A percentile compares a stretch with the other conserved stretches of the same genome.
Evolutionary conservation across 768 basidiomycete genomes (phyloP).

Genomic region (Termitomyces sp.): DNA sequence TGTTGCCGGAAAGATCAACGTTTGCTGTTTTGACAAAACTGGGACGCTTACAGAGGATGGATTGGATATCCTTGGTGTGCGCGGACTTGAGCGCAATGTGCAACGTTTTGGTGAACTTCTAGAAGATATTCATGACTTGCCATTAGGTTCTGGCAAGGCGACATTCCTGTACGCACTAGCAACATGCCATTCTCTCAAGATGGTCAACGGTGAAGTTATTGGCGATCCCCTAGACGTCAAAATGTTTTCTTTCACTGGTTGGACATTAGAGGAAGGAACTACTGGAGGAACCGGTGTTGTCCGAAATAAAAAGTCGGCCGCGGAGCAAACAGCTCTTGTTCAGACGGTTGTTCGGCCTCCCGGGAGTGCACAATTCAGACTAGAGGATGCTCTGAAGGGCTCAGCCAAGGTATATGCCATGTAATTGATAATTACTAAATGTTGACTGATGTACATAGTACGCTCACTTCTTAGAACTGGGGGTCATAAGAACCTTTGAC

Average conservation of each 20-base stretch:
- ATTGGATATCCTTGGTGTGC: conserved; percentile 91
- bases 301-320: conserved; percentile 53
- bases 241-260: conserved; percentile 97
- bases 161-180: conserved; percentile 89
- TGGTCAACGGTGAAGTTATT: conserved; percentile 80
- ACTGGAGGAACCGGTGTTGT: conserved; percentile 65
- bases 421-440: not conserved
- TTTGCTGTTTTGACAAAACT: conserved; percentile 99
- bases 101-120: conserved; percentile 88
- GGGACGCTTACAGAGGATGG: conserved; percentile 98
- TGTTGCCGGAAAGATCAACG: conserved; percentile 91
- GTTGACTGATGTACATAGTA: conserved; percentile 44
- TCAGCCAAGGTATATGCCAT: conserved; percentile 63
- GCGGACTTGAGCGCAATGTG: conserved; percentile 70
- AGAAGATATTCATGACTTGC: conserved; percentile 81
- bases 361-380: conserved; percentile 81
- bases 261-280: conserved; percentile 92
- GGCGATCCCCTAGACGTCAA: conserved; percentile 96
- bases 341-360: conserved; percentile 96
- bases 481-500: conserved; percentile 94
- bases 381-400: conserved; percentile 92
- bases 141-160: conserved; percentile 65
- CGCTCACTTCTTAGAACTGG: conserved; percentile 94
- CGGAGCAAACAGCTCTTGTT: conserved; percentile 82
- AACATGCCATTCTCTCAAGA: conserved; percentile 94